A percentile compares a stretch with the other conserved stretches of the same genome.
These are phyloP conservation scores for Nothophytophthora sp. DNA, from an alignment of 352 stramenopile species.

Conservation along the genomic window DNA sequence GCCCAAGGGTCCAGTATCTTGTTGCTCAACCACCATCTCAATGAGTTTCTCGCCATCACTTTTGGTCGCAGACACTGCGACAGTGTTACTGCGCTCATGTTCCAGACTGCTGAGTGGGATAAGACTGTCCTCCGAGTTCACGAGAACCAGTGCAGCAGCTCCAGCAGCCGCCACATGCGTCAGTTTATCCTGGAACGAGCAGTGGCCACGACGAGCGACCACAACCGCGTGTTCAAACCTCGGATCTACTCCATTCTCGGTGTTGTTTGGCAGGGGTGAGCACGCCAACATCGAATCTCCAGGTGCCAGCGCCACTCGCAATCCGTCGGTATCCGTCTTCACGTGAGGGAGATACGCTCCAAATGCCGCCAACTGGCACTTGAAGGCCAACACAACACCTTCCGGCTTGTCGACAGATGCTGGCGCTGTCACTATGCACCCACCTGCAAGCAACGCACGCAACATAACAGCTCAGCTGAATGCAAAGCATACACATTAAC, in stretches of 20 bases:
- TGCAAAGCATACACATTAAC: background rate
- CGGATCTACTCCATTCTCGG: background rate
- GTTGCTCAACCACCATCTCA: constrained; percentile 1
- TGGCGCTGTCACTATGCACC: constrained; percentile 2
- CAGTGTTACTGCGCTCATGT: constrained; percentile 9
- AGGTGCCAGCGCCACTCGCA: constrained; percentile 15
- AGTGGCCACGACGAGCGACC: constrained; percentile 35
- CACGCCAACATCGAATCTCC: constrained; percentile 25
- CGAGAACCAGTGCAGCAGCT: constrained; percentile 33
- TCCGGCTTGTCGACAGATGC: background rate
- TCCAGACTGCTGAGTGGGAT: constrained; percentile 28
- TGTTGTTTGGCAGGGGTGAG: background rate
- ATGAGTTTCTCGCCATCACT: constrained; percentile 31
- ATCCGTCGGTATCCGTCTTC: background rate
- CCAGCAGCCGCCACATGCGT: constrained; percentile 15
- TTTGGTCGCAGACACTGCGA: constrained; percentile 25
- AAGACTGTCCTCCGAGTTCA: constrained; percentile 37
- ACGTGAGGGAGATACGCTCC: constrained; percentile 26
- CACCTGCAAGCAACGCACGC: constrained; percentile 3
- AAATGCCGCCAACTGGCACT: constrained; percentile 36
- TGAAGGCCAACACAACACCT: constrained; percentile 4
- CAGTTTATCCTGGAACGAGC: constrained; percentile 45
- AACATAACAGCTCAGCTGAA: background rate
- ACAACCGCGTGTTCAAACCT: constrained; percentile 15
- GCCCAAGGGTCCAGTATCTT: no score